Evolutionary conservation across 2,329 filamentous ascomycete species (phyloP).

Genomic region (Trichocomaceae sp.): DNA sequence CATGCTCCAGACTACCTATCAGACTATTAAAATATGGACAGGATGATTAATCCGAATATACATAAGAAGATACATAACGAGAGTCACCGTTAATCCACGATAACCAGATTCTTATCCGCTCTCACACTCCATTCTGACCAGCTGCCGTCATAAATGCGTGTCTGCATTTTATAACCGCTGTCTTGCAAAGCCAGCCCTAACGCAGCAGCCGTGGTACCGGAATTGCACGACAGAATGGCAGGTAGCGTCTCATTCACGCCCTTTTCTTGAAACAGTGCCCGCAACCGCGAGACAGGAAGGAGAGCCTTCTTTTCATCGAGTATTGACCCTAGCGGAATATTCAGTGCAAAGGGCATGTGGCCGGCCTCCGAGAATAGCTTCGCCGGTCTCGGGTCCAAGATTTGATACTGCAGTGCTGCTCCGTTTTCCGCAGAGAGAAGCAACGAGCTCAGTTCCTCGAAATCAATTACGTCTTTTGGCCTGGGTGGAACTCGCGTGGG

Average conservation of each 20-base stretch:
- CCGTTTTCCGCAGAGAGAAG: neutral
- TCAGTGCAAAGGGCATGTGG: slow-evolving; percentile 23
- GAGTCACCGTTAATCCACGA: neutral
- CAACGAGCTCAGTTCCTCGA: neutral
- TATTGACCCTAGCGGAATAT: slow-evolving; percentile 21
- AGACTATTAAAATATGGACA: no score
- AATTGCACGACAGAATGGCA: slow-evolving; percentile 25
- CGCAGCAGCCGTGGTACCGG: slow-evolving; percentile 25
- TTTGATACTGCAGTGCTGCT: slow-evolving; percentile 10
- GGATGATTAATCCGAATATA: no score
- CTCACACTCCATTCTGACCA: slow-evolving; percentile 26
- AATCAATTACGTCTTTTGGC: no score
- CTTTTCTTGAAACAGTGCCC: slow-evolving; percentile 14
- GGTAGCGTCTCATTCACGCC: slow-evolving; percentile 16
- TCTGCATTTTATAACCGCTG: slow-evolving; percentile 16
- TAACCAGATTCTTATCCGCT: slow-evolving; percentile 9
- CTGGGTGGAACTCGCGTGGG: no score
- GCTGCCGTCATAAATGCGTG: slow-evolving; percentile 27
- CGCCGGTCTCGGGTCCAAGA: slow-evolving; percentile 19
- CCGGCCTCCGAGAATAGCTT: slow-evolving; percentile 20
- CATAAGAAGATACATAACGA: no score
- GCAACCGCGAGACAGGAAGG: slow-evolving; percentile 8
- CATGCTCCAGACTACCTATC: no score
- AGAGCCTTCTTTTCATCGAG: slow-evolving; percentile 15
- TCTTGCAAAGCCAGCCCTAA: slow-evolving; percentile 20